These are phyloP conservation scores for Aphanomyces astaci DNA, from an alignment of 352 stramenopile genomes.

Conservation along the genomic window DNA sequence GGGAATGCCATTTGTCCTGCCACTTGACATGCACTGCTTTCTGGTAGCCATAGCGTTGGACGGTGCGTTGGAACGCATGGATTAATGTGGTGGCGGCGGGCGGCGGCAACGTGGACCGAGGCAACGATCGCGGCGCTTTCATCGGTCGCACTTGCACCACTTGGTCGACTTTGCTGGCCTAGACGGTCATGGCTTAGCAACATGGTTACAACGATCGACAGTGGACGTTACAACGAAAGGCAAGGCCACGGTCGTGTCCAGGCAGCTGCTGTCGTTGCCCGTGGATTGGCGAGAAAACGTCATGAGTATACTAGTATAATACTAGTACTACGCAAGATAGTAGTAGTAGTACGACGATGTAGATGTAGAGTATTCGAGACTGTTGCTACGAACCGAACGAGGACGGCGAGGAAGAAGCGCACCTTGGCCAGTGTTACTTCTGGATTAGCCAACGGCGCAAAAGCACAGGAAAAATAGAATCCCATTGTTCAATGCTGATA, in stretches of 20 bases:
- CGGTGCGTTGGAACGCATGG: slow-evolving; percentile 51
- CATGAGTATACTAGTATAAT: background rate
- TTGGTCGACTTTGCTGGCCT: slow-evolving; percentile 1
- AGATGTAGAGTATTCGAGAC: no score
- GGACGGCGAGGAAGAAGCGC: no score
- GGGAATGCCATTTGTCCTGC: slow-evolving; percentile 62
- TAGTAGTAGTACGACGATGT: background rate
- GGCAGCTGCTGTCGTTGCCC: background rate
- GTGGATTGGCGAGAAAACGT: background rate
- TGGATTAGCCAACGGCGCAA: no score
- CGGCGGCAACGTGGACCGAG: background rate
- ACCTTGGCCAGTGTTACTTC: no score
- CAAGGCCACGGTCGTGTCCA: background rate
- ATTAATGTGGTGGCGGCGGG: slow-evolving; percentile 39
- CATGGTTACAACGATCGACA: no score
- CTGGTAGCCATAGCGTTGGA: slow-evolving; percentile 46
- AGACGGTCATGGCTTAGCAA: no score
- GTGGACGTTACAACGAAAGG: background rate
- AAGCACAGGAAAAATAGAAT: no score
- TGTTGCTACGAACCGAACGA: no score
- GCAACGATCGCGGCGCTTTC: background rate
- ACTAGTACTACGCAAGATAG: background rate
- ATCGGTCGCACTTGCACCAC: background rate
- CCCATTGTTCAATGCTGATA: no score
- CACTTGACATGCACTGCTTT: slow-evolving; percentile 64